Evolutionary conservation across 2,329 filamentous ascomycete genomes (phyloP).

Genomic region (Hymenoscyphus fraxineus): DNA sequence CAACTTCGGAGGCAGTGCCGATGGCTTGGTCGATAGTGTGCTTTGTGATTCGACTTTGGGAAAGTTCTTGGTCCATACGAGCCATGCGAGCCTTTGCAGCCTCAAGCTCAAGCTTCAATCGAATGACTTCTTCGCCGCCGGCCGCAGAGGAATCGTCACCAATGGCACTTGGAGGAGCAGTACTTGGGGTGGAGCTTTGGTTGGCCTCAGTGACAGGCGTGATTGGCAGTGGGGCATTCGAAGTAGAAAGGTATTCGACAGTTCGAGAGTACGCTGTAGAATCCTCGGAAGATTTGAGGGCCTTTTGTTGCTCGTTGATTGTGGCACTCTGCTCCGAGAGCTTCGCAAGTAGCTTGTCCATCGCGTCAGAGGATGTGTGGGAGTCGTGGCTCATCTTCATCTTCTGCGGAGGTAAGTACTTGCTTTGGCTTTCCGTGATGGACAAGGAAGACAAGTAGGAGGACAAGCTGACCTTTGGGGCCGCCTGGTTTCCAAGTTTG

Average conservation of each 20-base stretch:
- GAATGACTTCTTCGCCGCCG: constrained; percentile 56
- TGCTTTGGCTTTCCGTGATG: neutral
- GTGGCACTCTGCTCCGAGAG: constrained; percentile 66
- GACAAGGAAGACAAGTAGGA: constrained; percentile 14
- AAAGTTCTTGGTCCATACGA: constrained; percentile 67
- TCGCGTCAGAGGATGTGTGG: constrained; percentile 38
- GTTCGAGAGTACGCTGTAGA: constrained; percentile 26
- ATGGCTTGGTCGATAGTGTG: constrained; percentile 54
- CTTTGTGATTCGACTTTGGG: constrained; percentile 58
- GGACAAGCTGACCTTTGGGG: constrained; percentile 45
- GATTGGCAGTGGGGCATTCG: constrained; percentile 49
- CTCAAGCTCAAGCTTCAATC: constrained; percentile 67
- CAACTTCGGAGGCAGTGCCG: constrained; percentile 45
- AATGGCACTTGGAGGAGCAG: constrained; percentile 49
- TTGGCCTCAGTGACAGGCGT: constrained; percentile 57
- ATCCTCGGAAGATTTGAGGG: constrained; percentile 40
- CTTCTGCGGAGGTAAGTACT: constrained; percentile 40
- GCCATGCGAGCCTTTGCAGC: constrained; percentile 67
- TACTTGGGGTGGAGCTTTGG: constrained; percentile 43
- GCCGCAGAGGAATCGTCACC: constrained; percentile 36
- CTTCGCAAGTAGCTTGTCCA: constrained; percentile 72
- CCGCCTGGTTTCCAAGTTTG: constrained; percentile 52
- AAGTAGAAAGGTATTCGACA: constrained; percentile 44
- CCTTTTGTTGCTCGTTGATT: constrained; percentile 56
- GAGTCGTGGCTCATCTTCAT: constrained; percentile 47